Evolutionary conservation across 371 early-diverging fungal genomes (phyloP).

Genomic region (Globomyces sp.): DNA sequence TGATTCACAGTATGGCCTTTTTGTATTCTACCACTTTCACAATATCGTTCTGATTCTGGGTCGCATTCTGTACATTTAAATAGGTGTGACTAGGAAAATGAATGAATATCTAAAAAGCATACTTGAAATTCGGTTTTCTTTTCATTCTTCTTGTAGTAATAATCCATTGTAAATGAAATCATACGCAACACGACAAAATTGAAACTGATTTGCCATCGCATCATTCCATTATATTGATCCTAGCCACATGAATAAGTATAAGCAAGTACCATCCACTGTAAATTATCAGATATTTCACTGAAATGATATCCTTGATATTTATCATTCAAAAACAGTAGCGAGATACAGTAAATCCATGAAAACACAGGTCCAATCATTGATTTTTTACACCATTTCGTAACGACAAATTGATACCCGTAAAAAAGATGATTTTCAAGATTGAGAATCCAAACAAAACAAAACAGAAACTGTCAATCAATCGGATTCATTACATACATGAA

Average conservation of each 20-base stretch:
- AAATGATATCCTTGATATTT: constrained; percentile 70
- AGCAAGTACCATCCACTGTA: constrained; percentile 67
- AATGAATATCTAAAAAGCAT: neutral
- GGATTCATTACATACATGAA: neutral
- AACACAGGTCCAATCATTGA: neutral
- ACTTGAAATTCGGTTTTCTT: constrained; percentile 5
- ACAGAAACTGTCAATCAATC: neutral
- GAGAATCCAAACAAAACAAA: constrained; percentile 5
- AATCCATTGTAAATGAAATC: constrained; percentile 89
- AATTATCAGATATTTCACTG: constrained; percentile 45
- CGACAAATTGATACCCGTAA: neutral
- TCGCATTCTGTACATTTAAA: constrained; percentile 24
- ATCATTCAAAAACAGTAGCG: constrained; percentile 74
- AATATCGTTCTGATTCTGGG: neutral
- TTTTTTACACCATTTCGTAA: constrained; percentile 13
- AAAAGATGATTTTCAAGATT: neutral
- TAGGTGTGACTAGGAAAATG: constrained; percentile 17
- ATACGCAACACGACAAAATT: constrained; percentile 88
- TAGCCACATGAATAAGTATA: constrained; percentile 4
- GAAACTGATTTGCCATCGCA: constrained; percentile 87
- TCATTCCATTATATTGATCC: constrained; percentile 28
- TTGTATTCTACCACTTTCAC: constrained; percentile 22
- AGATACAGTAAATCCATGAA: constrained; percentile 16
- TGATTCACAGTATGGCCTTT: constrained; percentile 37
- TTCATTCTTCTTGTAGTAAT: constrained; percentile 63